Base-by-base conservation (phyloP, 139 green algal genomes). In the Chlamydomonas applanata region DNA sequence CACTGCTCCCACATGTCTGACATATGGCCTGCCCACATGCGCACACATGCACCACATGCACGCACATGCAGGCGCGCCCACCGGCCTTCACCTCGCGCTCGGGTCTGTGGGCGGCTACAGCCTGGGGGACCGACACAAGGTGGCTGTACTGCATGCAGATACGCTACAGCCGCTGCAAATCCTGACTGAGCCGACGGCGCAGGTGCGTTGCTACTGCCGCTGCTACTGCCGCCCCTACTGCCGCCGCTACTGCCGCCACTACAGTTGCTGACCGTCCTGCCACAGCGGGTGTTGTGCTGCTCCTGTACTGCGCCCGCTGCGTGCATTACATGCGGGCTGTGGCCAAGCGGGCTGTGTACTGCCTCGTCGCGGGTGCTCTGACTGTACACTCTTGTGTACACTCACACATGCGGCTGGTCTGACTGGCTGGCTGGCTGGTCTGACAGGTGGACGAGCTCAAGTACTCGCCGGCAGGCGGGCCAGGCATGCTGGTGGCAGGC, bases 81-180 rank as follows among this genome's bases (percentile, higher is more conserved):
- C 11, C 40, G 40, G 40, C 14, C 25, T 49, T 4, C 79, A 86
- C 68, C 71, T 89, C 13, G 83, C 83, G 0, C 62, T 89, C 2
- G 75, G 77, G 36, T 71, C 77, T 36, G 74, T 56, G 36, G 1
- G 44, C 2, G 80, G 77, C 13, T 73, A 73, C 67, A 66, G 59
- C 25, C 30, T 66, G 59, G 59, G 59, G 3, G 59, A 66, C n/a
- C 22, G 59, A 32, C 62, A 69, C 17, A 65, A 82, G 66, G 74
- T 90, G 20, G 73, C 75, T 4, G 76, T 90, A 2, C 57, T 90
- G 35, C 72, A 83, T 35, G 72, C 52, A 17, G 54, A 78, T 61
- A 86, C 72, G 4, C 71, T 90, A 36, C 79, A 84, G 52, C 85
- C 85, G 25, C 72, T 90, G 34, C 63, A 83, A 29, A 35, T 76